Evolutionary conservation across 495 filamentous ascomycete species (phyloP).

Genomic region (Penicillium roqueforti): DNA sequence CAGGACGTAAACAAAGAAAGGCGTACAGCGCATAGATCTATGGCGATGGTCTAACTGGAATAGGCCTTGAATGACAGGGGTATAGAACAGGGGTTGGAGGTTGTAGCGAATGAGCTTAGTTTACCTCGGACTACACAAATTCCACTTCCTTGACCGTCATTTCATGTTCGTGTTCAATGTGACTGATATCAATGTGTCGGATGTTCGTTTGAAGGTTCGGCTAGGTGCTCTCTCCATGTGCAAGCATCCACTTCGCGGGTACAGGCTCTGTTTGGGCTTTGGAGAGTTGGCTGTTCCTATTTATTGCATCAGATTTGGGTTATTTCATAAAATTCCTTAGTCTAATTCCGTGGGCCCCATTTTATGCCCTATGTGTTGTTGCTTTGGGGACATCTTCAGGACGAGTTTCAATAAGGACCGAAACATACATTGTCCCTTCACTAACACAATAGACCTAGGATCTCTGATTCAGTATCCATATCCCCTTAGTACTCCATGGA

Average conservation of each 20-base stretch:
- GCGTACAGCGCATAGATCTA: background rate
- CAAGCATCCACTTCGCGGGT: background rate
- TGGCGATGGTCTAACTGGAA: background rate
- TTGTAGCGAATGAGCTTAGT: background rate
- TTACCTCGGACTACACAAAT: background rate
- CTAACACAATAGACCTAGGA: background rate
- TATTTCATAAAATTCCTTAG: background rate
- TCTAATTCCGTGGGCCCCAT: background rate
- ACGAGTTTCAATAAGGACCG: background rate
- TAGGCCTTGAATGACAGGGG: background rate
- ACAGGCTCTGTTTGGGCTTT: background rate
- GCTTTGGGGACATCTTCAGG: background rate
- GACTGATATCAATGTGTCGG: background rate
- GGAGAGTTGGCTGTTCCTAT: background rate
- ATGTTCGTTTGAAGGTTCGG: background rate
- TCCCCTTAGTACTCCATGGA: background rate
- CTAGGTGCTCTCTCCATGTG: background rate
- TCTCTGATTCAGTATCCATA: background rate
- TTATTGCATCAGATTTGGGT: background rate
- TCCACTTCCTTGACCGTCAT: background rate
- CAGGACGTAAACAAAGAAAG: slow-evolving; percentile 7
- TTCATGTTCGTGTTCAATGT: background rate
- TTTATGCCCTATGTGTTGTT: background rate
- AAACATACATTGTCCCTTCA: background rate
- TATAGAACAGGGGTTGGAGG: background rate